Conservation (phyloP, 1,284 basidiomycete genomes). For the Puccinia hordei region DNA sequence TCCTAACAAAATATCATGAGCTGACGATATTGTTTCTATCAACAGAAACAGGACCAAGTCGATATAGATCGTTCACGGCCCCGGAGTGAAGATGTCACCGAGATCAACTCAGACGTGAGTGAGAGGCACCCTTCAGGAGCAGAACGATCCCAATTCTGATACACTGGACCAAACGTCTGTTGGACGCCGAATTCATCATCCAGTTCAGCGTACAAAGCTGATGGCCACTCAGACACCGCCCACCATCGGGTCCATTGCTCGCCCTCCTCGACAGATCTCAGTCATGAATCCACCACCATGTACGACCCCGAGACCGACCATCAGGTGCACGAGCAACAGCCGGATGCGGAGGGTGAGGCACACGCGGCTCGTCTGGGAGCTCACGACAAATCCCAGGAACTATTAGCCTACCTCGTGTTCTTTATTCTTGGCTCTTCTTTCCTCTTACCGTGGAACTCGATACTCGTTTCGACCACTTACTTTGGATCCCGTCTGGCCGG, state of each 20-base stretch:
- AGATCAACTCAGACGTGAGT: not conserved
- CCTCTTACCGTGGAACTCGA: constrained; percentile 37
- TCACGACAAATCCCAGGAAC: constrained; percentile 9
- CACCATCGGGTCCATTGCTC: not conserved
- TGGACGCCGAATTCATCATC: not conserved
- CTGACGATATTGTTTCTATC: too few species aligned
- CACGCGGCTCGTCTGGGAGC: not conserved
- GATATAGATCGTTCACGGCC: too few species aligned
- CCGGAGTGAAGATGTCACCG: not conserved
- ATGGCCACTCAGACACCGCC: not conserved
- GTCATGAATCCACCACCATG: not conserved
- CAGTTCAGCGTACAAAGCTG: not conserved
- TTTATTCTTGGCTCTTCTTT: constrained; percentile 32
- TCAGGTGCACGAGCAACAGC: not conserved
- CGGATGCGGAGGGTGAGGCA: not conserved
- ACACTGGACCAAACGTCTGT: not conserved
- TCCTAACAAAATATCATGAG: too few species aligned
- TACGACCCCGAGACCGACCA: not conserved
- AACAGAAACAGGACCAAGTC: too few species aligned
- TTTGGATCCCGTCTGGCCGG: constrained; percentile 27
- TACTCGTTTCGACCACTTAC: constrained; percentile 36
- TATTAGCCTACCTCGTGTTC: constrained; percentile 27
- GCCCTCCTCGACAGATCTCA: not conserved
- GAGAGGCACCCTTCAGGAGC: not conserved
- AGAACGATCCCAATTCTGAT: not conserved